Percentiles rank a stretch among this genome's conserved stretches.
phyloP scores from a whole-genome alignment of 139 green algal species.

The Chlorella sp. region DNA sequence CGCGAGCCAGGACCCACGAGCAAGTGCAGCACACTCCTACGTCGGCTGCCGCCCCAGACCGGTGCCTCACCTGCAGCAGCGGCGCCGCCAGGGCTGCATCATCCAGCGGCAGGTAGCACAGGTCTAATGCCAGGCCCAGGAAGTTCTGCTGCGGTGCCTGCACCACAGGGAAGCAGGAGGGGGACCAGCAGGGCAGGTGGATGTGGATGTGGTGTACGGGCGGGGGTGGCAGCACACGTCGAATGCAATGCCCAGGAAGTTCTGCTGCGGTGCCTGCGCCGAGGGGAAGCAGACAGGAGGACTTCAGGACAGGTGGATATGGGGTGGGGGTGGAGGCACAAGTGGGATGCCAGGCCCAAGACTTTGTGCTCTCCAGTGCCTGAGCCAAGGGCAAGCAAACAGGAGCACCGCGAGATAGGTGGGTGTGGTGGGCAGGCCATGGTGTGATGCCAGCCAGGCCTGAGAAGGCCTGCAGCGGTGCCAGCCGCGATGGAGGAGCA shows the following conservation, averaged over 20 bases:
- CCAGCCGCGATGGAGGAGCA: too few relatives aligned
- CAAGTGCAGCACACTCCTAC: not conserved
- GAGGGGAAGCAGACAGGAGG: not conserved
- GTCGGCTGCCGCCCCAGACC: not conserved
- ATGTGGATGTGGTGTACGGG: too few relatives aligned
- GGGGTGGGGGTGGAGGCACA: not conserved
- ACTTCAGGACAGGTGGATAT: not conserved
- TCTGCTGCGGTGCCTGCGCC: constrained; percentile 10
- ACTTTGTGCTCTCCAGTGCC: constrained; percentile 17
- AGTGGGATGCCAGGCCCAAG: not conserved
- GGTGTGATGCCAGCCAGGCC: too few relatives aligned
- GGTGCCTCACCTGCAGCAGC: not conserved
- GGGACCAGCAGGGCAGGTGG: not conserved
- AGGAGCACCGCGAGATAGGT: too few relatives aligned
- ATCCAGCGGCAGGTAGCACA: constrained; percentile 15
- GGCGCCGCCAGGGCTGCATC: constrained; percentile 3
- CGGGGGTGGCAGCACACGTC: not conserved
- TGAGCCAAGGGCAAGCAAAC: too few relatives aligned
- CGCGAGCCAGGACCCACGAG: too few relatives aligned
- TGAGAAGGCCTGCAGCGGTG: too few relatives aligned
- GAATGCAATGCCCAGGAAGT: constrained; percentile 4
- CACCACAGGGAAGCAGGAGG: not conserved
- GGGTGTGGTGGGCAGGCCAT: too few relatives aligned
- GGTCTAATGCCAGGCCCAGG: constrained; percentile 5
- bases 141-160: constrained; percentile 33